Evolutionary conservation across 352 stramenopile species (phyloP).

Genomic region (Phytophthora crassamura): DNA sequence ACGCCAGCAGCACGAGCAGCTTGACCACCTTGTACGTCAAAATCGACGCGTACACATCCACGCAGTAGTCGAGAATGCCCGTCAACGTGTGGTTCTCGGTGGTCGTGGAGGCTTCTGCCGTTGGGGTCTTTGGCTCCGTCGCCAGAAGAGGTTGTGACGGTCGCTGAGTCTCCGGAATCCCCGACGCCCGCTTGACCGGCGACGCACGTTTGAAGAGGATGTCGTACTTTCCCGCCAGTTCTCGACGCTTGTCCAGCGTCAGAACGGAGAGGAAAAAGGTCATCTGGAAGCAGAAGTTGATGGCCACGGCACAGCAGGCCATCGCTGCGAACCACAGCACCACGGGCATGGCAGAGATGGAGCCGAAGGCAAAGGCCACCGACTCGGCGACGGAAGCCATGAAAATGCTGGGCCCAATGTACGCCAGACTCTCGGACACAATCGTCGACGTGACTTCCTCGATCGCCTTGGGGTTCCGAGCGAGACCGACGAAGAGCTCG

Average conservation of each 20-base stretch:
- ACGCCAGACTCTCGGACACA: conserved; percentile 48
- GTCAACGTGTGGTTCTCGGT: conserved; percentile 30
- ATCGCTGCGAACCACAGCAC: conserved; percentile 76
- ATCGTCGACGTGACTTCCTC: conserved; percentile 47
- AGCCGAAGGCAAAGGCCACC: conserved; percentile 63
- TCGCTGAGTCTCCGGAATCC: conserved; percentile 28
- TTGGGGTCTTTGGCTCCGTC: conserved; percentile 40
- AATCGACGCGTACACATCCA: conserved; percentile 57
- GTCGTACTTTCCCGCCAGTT: conserved; percentile 62
- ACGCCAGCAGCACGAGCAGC: conserved; percentile 55
- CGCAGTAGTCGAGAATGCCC: conserved; percentile 44
- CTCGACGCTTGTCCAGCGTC: conserved; percentile 65
- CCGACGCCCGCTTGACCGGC: conserved; percentile 19
- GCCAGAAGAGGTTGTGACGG: conserved; percentile 31
- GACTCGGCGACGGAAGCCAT: conserved; percentile 68
- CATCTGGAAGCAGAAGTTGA: conserved; percentile 74
- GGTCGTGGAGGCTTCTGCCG: conserved; percentile 17
- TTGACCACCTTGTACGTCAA: conserved; percentile 60
- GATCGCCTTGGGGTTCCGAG: conserved; percentile 43
- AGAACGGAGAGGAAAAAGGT: conserved; percentile 68
- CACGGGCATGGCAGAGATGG: conserved; percentile 67
- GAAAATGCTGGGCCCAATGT: conserved; percentile 72
- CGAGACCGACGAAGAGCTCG: conserved; percentile 51
- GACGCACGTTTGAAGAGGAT: conserved; percentile 52
- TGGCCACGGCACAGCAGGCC: conserved; percentile 53